Base-by-base conservation (phyloP, 441 rosid species). In the Euphorbia corollata region DNA sequence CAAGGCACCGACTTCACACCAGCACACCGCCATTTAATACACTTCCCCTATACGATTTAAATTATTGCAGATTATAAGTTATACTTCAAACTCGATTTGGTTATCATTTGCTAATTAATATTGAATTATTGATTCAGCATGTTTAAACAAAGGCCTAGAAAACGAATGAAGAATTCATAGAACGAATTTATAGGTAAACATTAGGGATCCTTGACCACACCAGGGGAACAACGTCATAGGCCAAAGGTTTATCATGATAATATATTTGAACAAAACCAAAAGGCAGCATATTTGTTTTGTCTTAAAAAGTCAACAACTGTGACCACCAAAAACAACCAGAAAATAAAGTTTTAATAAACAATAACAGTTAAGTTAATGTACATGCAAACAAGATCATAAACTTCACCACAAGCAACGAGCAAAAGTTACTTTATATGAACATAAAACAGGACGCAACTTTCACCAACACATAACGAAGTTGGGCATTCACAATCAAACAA, bases 401-500 rank as follows among this genome's bases (percentile, higher is more conserved):
- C 19, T 47, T 32, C 36, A n/a, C 7, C 19, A 61, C 39, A 53
- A 13, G 48, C 18, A 61, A 47, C 50, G 5, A 62, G 0, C 24
- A 41, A 32, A 18, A 24, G 43, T 18, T 24, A 20, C 0, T 0
- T 13, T 24, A 11, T 43, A 53, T 1, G 18, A 53, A 54, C 9
- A 64, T 63, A 59, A 1, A 71, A 71, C 24, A 10, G 19, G 50
- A 61, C 27, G 55, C 27, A 70, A 27, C 15, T 9, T 47, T 39
- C 6, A 27, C 18, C 30, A 1, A 27, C 15, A 64, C 43, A 30
- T n/a, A n/a, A n/a, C n/a, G n/a, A 10, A 36, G 58, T 2, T 61
- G 12, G 27, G 47, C 18, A 58, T n/a, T 38, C 9, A 30, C 23
- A 51, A 23, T 6, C 15, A 7, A 32, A 55, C 6, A 32, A 57